These are phyloP conservation scores for Noccaea bulbosa DNA, from an alignment of 345 rosid genomes.

Conservation along the genomic window DNA sequence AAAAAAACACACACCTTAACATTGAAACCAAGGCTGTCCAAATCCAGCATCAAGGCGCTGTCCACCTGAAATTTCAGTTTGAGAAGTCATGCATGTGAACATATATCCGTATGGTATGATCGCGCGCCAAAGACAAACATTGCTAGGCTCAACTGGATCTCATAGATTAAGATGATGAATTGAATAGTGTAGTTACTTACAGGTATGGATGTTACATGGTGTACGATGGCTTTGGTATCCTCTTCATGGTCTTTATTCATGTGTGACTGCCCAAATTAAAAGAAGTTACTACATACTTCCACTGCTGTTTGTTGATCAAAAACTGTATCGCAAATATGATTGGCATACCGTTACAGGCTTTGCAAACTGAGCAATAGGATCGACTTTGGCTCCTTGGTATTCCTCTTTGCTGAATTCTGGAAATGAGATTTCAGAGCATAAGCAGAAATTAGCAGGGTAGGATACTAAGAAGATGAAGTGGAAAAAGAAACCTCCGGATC, in stretches of 20 bases:
- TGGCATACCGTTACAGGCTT: constrained; percentile 81
- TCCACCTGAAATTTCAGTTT: constrained; percentile 64
- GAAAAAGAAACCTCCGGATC: constrained; percentile 76
- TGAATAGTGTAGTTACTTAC: constrained; percentile 46
- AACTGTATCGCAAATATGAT: background rate
- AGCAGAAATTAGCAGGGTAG: background rate
- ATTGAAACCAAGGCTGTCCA: constrained; percentile 92
- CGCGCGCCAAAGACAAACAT: background rate
- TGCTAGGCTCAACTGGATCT: background rate
- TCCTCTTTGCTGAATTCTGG: constrained; percentile 78
- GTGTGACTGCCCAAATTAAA: constrained; percentile 61
- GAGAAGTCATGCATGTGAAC: background rate
- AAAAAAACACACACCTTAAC: constrained; percentile 64
- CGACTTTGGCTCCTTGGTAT: constrained; percentile 74
- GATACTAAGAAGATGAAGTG: constrained; percentile 35
- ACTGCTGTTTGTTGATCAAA: background rate
- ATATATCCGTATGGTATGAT: constrained; percentile 24
- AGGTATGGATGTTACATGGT: constrained; percentile 71
- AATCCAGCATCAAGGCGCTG: constrained; percentile 80
- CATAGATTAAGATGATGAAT: constrained; percentile 1
- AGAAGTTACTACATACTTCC: background rate
- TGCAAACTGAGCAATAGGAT: constrained; percentile 80
- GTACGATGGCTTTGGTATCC: constrained; percentile 80
- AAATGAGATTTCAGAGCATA: constrained; percentile 12
- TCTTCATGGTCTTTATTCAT: constrained; percentile 95